Conservation (phyloP, 495 filamentous ascomycete species). For the Penicillium paxilli region DNA sequence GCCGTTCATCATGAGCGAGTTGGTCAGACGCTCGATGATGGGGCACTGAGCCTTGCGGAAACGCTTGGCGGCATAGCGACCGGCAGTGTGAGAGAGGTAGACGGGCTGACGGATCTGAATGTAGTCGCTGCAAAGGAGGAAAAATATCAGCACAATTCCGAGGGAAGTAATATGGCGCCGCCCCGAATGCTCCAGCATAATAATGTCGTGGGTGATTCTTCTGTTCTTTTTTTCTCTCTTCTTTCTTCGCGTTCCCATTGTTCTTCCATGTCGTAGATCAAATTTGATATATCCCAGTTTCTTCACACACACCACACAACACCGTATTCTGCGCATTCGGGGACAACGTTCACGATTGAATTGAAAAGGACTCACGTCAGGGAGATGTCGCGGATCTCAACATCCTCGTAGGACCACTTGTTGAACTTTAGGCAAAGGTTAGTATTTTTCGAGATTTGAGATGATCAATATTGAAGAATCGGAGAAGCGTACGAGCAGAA, state of each 20-base stretch:
- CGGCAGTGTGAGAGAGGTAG: slow-evolving; percentile 97
- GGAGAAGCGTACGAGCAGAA: slow-evolving; percentile 63
- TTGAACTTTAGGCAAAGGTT: slow-evolving; percentile 59
- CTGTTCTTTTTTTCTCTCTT: no score
- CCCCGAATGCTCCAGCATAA: not conserved
- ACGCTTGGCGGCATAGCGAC: slow-evolving; percentile 97
- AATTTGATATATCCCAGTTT: no score
- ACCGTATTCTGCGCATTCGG: not conserved
- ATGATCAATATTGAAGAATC: not conserved
- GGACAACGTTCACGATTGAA: slow-evolving; percentile 5
- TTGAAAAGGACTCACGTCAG: slow-evolving; percentile 79
- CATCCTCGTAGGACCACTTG: slow-evolving; percentile 97
- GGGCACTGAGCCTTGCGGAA: slow-evolving; percentile 99
- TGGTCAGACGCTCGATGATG: slow-evolving; percentile 99
- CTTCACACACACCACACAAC: not conserved
- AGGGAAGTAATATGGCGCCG: slow-evolving; percentile 2
- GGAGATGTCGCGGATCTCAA: slow-evolving; percentile 98
- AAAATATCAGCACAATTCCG: slow-evolving; percentile 16
- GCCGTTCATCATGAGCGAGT: slow-evolving; percentile 99
- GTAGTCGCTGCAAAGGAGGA: slow-evolving; percentile 73
- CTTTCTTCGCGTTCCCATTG: no score
- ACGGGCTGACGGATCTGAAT: slow-evolving; percentile 98
- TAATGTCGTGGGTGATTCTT: not conserved
- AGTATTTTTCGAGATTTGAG: not conserved
- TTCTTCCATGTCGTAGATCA: no score